phyloP scores from a whole-genome alignment of 495 filamentous ascomycete genomes.

The Daldinia bambusicola region DNA sequence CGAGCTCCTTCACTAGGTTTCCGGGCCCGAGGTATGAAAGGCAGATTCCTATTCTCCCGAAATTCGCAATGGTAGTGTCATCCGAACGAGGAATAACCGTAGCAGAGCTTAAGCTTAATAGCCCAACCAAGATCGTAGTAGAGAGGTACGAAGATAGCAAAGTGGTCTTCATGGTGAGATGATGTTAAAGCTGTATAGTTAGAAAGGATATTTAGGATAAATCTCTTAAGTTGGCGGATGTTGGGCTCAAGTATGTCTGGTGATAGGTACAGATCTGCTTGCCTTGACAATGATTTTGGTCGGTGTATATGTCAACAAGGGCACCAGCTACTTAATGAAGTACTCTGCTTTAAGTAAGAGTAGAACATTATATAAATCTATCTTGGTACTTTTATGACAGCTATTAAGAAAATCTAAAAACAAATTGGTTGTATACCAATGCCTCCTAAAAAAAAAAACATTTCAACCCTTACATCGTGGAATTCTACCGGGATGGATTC shows the following conservation, averaged over 20 bases:
- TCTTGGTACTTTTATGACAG: background rate
- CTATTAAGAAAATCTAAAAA: background rate
- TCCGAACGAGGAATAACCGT: constrained; percentile 31
- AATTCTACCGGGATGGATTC: constrained; percentile 24
- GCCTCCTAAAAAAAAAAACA: background rate
- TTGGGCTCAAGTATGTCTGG: background rate
- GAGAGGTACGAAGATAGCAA: constrained; percentile 19
- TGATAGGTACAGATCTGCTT: background rate
- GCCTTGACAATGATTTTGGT: background rate
- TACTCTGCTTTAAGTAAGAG: background rate
- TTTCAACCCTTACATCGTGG: background rate
- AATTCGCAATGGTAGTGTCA: constrained; percentile 36
- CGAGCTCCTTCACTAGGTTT: constrained; percentile 33
- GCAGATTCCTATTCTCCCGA: constrained; percentile 38
- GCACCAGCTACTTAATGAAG: background rate
- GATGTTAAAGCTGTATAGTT: background rate
- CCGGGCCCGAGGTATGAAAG: constrained; percentile 34
- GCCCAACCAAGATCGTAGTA: constrained; percentile 7
- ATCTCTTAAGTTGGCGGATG: background rate
- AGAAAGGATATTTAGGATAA: background rate
- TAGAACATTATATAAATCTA: background rate
- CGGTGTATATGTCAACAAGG: background rate
- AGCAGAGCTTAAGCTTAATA: constrained; percentile 2
- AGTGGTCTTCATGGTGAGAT: constrained; percentile 20
- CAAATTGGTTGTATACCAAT: background rate